Evolutionary conservation across 2,329 filamentous ascomycete genomes (phyloP), one percentile per base, ranked within the genome.

Genomic region (Scedosporium aurantiacum): DNA sequence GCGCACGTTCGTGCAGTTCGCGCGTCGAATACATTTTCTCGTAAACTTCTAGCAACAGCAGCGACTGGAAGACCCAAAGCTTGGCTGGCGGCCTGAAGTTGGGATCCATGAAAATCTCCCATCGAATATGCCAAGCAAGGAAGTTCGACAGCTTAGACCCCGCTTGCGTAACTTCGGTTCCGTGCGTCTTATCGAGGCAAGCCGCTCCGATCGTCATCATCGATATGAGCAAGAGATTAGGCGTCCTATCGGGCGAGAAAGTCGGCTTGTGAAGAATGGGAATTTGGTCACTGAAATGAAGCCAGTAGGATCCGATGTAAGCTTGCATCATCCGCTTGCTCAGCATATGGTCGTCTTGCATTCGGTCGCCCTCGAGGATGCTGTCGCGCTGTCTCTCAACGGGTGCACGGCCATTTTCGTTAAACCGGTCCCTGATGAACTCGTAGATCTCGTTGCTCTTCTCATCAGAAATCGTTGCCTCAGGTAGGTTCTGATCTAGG

Each of bases 21-120:
- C 92, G 83, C 0, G 93, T 96, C 45, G 91, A 94, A 72, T 93
- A 97, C 89, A 96, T 94, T 79, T 99, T 99, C 76, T 99, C 94
- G 68, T 96, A 97, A 0, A 96, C 77, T 71, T 99, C 94, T 12
- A 97, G 80, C 4, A 97, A 80, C 4, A 97, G 78, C 59, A 97
- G 76, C 1, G 93, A 87, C 71, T 97, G 94, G 75, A 97, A 97
- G 0, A 96, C 85, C 93, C 93, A 99, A 6, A 99, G 76, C 73
- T 96, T 96, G 7, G 93, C 93, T 0, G 94, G 93, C 1, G 94
- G 92, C 18, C 90, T 82, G 74, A 95, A 97, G 73, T 92, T 90
- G 14, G 83, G 80, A 70, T 97, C 89, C 81, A 92, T 94, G 70
- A 97, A 97, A 43, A 97, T 89, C 71, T 96, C 90, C 90, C 92